Evolutionary conservation across 176 grass and related monocot genomes (phyloP).

Genomic region (Puccinellia tenuiflora): DNA sequence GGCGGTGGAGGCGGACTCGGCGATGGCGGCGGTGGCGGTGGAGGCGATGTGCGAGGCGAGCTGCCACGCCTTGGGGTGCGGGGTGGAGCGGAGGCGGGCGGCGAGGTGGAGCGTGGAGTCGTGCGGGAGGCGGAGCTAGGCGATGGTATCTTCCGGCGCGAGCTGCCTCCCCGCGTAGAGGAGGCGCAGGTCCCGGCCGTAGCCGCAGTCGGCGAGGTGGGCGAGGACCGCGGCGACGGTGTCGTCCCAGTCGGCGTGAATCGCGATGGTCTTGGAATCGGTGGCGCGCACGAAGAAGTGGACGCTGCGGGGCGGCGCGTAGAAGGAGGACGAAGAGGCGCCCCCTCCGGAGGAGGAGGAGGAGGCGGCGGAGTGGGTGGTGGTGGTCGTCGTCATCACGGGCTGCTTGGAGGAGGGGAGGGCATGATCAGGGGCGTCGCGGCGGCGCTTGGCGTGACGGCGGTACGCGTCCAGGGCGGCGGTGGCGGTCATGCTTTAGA

Average conservation of each 20-base stretch:
- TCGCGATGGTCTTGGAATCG: conserved; percentile 61
- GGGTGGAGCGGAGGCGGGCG: conserved; percentile 72
- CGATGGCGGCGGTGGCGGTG: conserved; percentile 15
- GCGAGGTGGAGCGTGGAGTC: conserved; percentile 69
- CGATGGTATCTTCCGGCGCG: conserved; percentile 48
- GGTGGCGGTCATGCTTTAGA: conserved; percentile 52
- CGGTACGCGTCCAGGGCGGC: conserved; percentile 27
- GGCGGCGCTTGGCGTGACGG: conserved; percentile 64
- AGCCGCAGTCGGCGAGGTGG: conserved; percentile 23
- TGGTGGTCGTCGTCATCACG: conserved; percentile 4
- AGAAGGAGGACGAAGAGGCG: not conserved
- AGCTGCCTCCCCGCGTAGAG: conserved; percentile 79
- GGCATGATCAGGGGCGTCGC: conserved; percentile 43
- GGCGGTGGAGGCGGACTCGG: not conserved
- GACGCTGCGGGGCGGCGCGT: conserved; percentile 13
- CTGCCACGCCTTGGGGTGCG: conserved; percentile 68
- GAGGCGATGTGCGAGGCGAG: conserved; percentile 62
- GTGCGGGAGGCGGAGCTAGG: conserved; percentile 28
- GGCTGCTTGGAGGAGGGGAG: conserved; percentile 26
- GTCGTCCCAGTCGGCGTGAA: conserved; percentile 53
- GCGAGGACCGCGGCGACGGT: conserved; percentile 46
- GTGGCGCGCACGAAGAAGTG: conserved; percentile 90
- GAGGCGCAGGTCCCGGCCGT: conserved; percentile 60
- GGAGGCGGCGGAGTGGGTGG: not conserved
- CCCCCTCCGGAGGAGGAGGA: not conserved